A percentile compares a stretch with the other conserved stretches of the same genome.
Evolutionary conservation across 345 rosid species (phyloP).

Genomic region (Linum tenue): DNA sequence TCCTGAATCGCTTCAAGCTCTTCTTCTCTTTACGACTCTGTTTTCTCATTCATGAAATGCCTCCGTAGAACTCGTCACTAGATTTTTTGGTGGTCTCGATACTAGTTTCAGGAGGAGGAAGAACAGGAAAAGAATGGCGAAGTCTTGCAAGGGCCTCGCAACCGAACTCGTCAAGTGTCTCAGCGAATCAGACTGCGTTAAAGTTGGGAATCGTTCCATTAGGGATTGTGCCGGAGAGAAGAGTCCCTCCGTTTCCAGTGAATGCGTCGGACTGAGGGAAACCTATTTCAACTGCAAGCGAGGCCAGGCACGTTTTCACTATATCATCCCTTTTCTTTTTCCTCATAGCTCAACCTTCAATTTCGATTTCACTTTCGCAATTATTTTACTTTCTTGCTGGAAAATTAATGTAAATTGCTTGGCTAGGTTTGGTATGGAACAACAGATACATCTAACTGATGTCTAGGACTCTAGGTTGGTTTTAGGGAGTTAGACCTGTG

Average conservation of each 20-base stretch:
- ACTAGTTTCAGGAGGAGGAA: background rate
- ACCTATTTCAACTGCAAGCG: conserved; percentile 98
- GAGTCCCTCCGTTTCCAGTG: conserved; percentile 66
- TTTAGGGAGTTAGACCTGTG: background rate
- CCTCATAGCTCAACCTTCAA: background rate
- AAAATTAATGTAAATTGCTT: background rate
- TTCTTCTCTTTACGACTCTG: too few species aligned
- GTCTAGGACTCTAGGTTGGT: background rate
- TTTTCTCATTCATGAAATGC: too few species aligned
- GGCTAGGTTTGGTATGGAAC: background rate
- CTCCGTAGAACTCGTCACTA: too few species aligned
- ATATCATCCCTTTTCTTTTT: background rate
- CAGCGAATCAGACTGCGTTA: conserved; percentile 76
- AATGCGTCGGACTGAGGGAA: conserved; percentile 89
- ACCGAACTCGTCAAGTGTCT: conserved; percentile 90
- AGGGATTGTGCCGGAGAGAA: conserved; percentile 88
- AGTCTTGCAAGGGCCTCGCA: conserved; percentile 96
- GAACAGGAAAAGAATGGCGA: conserved; percentile 41
- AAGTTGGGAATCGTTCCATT: conserved; percentile 66
- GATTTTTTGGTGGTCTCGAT: too few species aligned
- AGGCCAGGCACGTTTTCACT: conserved; percentile 61
- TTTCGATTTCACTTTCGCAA: background rate
- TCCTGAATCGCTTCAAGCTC: too few species aligned
- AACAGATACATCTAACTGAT: too few species aligned
- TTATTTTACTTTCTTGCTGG: background rate